Evolutionary conservation across 306 rosid species (phyloP).

Genomic region (Cyamopsis tetragonoloba): DNA sequence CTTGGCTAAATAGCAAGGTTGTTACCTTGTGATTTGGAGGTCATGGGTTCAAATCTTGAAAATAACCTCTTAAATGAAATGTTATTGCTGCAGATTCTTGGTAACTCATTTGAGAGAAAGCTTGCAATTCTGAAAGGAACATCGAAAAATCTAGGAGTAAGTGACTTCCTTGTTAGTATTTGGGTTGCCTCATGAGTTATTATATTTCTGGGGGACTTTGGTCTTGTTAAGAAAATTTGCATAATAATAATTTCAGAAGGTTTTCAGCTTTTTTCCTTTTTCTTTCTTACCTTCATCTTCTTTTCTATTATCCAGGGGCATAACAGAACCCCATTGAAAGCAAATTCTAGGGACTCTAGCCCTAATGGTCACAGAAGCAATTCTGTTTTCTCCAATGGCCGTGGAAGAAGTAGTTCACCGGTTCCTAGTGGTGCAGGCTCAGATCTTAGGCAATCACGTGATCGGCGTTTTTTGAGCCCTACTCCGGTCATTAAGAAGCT

Average conservation of each 20-base stretch:
- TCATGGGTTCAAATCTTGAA: no score
- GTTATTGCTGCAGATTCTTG: conserved; percentile 59
- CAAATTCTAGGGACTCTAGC: conserved; percentile 52
- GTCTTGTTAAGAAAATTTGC: background rate
- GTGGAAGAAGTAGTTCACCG: conserved; percentile 69
- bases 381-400: conserved; percentile 50
- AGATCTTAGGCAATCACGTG: conserved; percentile 37
- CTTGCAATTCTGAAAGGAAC: conserved; percentile 81
- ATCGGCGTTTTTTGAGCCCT: conserved; percentile 30
- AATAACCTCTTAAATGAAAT: conserved; percentile 26
- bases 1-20: background rate
- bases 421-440: conserved; percentile 45
- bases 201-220: background rate
- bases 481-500: conserved; percentile 42
- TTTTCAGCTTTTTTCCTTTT: background rate
- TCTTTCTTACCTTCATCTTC: conserved; percentile 20
- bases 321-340: conserved; percentile 50
- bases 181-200: background rate
- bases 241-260: background rate
- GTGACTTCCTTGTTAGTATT: conserved; percentile 27
- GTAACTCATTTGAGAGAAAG: conserved; percentile 93
- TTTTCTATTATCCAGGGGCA: conserved; percentile 49
- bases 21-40: no score
- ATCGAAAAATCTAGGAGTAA: conserved; percentile 50
- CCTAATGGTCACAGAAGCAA: conserved; percentile 59